These are phyloP conservation scores for Neonectria ditissima DNA, from an alignment of 2,329 filamentous ascomycete species.

Conservation along the genomic window DNA sequence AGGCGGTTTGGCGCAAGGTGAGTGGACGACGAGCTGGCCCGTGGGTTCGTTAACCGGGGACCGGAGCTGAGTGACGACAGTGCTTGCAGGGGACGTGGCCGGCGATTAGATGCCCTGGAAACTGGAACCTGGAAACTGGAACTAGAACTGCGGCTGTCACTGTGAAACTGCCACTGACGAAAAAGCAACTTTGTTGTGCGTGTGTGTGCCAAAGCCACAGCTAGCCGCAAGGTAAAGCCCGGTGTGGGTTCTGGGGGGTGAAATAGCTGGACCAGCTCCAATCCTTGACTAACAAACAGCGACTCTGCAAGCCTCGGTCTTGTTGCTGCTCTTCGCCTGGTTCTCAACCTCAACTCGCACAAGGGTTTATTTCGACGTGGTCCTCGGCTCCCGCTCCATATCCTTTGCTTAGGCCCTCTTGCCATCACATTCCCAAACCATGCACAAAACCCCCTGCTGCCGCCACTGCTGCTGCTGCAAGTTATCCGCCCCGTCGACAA, in stretches of 20 bases:
- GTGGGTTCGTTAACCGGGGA: slow-evolving; percentile 18
- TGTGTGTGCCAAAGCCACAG: slow-evolving; percentile 12
- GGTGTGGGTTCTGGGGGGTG: slow-evolving; percentile 14
- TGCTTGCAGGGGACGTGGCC: slow-evolving; percentile 16
- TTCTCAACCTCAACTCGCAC: neutral
- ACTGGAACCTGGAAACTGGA: no score
- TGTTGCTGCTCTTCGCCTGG: neutral
- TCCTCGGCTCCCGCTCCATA: neutral
- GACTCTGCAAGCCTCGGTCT: neutral
- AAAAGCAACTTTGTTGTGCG: neutral
- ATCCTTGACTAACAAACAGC: slow-evolving; percentile 3
- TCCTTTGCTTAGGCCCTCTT: neutral
- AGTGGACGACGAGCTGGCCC: slow-evolving; percentile 9
- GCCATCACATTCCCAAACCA: neutral
- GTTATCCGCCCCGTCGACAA: neutral
- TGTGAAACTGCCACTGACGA: neutral
- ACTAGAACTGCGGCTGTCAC: slow-evolving; percentile 17
- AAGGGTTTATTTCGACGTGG: neutral
- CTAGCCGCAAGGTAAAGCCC: slow-evolving; percentile 20
- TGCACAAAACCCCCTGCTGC: neutral
- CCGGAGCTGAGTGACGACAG: slow-evolving; percentile 34
- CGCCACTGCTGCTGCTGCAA: slow-evolving; percentile 1
- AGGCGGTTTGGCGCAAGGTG: slow-evolving; percentile 20
- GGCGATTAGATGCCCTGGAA: neutral
- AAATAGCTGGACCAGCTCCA: neutral